Evolutionary conservation across 2,329 filamentous ascomycete species (phyloP), one percentile per base, ranked within the genome.

Genomic region (Colletotrichum sp.): DNA sequence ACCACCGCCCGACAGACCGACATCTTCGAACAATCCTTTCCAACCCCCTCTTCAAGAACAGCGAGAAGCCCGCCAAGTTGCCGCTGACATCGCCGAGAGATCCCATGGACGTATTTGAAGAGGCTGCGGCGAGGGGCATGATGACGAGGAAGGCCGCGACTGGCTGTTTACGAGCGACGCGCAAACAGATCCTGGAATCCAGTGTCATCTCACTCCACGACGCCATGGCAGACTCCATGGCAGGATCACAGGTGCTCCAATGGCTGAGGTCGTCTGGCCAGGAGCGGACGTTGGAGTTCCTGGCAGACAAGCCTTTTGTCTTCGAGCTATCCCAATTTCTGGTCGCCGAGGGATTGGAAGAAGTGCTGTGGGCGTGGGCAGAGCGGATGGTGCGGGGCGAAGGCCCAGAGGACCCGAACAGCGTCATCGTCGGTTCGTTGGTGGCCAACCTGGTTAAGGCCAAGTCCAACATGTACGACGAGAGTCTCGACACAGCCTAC

Each of bases 1-100:
- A 79, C 44, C 80, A 83, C 66, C 85, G 82, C 8, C 86, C 87
- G 7, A 88, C 83, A 77, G 90, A 87, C 76, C 86, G 85, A 18
- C 91, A 92, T 81, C 81, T 92, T n/a, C 88, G 87, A 73, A 86
- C 89, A 39, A 90, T 92, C 71, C 87, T 92, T 16, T 86, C 88
- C 66, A 92, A 92, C 75, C 90, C 90, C 1, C 83, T 92, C 21
- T 92, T 92, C 82, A 83, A 83, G 76, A 81, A 69, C 83, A 82
- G 84, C 70, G 79, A 81, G 32, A 80, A 81, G 28, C 77, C 72
- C 60, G 64, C 24, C 76, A 44, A 63, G 69, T 30, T 30, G 57
- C 55, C 71, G 15, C 16, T 66, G 63, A 44, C 44, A 39, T 5
- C 76, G 79, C 74, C 77, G 65, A 82, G 83, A 34, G 87, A 89